Evolutionary conservation across 768 basidiomycete species (phyloP), one percentile per base, ranked within the genome.

Genomic region (Ramaria sp.): DNA sequence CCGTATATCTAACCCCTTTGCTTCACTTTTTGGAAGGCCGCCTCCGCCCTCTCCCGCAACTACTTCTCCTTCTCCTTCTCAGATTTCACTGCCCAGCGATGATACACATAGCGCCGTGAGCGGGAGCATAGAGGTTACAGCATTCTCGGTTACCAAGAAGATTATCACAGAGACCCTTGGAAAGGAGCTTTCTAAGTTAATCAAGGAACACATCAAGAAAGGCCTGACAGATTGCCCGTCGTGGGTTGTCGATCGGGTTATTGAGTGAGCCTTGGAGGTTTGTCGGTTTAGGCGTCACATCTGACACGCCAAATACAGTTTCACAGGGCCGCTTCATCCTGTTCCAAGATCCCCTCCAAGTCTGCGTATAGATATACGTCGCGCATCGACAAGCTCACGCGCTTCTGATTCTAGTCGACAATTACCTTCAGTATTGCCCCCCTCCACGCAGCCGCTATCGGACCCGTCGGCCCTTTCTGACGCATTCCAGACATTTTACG

Each of bases 401-500:
- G 65, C 53, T 76, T 77, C 63, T 65, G 73, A 41, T 42, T 51
- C 50, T 34, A 55, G 38, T 19, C 54, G 56, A 37, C 30, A 58
- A 19, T 27, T 20, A 37, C 22, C 24, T 30, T 41, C 2, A 19
- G 10, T 55, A 31, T 48, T 34, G 10, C 53, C 15, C 42, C 57
- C 55, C 2, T 58, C 59, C 54, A 56, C 55, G 13, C 20, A 58
- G 27, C 31, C 46, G 57, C 31, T 54, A n/a, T 46, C 51, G 24
- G 84, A 84, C 34, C 45, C 45, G 7, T 47, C 43, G 27, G 81
- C 81, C 30, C 68, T 75, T 17, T 69, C 75, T 1, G 66, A 70
- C n/a, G 69, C 68, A 46, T 72, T 92, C 54, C 91, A 94, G 67
- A 77, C 78, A 42, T 88, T 95, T 63, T 88, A 88, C 65, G 69